Conservation (phyloP, 352 stramenopile species). For the Pythium rishiriense region DNA sequence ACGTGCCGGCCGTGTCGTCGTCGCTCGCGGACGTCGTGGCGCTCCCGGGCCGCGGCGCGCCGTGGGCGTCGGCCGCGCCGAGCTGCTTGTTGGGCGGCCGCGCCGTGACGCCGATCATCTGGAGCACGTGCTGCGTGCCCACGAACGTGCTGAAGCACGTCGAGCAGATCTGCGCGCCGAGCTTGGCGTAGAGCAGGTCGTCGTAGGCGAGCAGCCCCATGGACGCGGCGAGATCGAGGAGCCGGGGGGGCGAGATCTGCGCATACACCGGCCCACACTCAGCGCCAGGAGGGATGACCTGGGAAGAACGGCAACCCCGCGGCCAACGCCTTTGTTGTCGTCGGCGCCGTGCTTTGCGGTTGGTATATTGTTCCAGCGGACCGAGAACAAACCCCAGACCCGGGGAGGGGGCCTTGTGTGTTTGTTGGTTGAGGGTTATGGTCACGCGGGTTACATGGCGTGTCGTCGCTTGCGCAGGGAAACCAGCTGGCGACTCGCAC, state of each 20-base stretch:
- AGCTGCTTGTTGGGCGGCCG: constrained; percentile 13
- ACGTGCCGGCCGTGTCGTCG: constrained; percentile 11
- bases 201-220: constrained; percentile 12
- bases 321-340: background rate
- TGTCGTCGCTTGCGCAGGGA: background rate
- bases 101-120: constrained; percentile 34
- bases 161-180: constrained; percentile 67
- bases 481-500: background rate
- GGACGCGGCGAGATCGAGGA: background rate
- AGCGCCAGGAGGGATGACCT: background rate
- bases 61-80: background rate
- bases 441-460: background rate
- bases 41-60: constrained; percentile 12
- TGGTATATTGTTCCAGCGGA: background rate
- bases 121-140: constrained; percentile 57
- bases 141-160: constrained; percentile 70
- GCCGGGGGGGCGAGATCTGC: background rate
- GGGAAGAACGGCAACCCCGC: too few relatives aligned
- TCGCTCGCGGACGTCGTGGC: constrained; percentile 7
- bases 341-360: background rate
- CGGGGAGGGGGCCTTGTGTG: too few relatives aligned
- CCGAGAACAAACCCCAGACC: too few relatives aligned
- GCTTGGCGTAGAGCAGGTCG: constrained; percentile 56
- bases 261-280: background rate
- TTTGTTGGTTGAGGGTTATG: background rate